Percentiles rank a stretch among this genome's conserved stretches.
Conservation (phyloP, 495 filamentous ascomycete genomes). For the Umbilicaria muhlenbergii region DNA sequence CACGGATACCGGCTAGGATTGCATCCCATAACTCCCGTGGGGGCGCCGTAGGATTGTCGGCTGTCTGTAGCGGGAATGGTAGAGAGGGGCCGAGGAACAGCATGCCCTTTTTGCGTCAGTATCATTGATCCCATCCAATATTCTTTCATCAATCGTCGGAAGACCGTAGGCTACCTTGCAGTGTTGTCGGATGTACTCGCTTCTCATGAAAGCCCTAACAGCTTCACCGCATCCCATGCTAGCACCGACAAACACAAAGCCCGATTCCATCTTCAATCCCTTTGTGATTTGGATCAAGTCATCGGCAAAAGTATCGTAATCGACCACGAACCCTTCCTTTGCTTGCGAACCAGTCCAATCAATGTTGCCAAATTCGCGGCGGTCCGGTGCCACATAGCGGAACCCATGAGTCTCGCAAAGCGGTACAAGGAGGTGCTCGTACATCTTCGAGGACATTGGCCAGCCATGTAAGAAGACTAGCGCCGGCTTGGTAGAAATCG, state of each 20-base stretch:
- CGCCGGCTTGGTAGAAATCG: neutral
- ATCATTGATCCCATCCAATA: neutral
- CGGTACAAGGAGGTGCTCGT: slow-evolving; percentile 13
- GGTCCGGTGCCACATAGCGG: slow-evolving; percentile 15
- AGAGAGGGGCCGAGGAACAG: neutral
- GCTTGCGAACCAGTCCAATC: slow-evolving; percentile 8
- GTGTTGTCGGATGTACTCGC: too few species aligned
- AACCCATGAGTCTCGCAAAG: slow-evolving; percentile 14
- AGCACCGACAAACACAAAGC: slow-evolving; percentile 12
- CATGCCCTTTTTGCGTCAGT: slow-evolving; percentile 4
- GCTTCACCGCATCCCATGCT: slow-evolving; percentile 16
- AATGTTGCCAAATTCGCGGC: slow-evolving; percentile 17
- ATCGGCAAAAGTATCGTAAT: slow-evolving; percentile 13
- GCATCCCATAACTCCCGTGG: neutral
- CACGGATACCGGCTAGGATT: neutral
- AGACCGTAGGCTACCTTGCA: too few species aligned
- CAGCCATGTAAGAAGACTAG: slow-evolving; percentile 19
- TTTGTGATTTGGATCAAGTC: slow-evolving; percentile 3
- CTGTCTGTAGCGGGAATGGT: neutral
- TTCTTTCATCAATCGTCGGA: neutral
- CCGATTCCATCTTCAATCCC: slow-evolving; percentile 1
- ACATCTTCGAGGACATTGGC: slow-evolving; percentile 19
- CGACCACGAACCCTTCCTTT: slow-evolving; percentile 4
- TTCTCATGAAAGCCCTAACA: slow-evolving; percentile 3
- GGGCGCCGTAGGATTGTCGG: neutral